phyloP scores from a whole-genome alignment of 495 filamentous ascomycete genomes.

The Tuber melanosporum region DNA sequence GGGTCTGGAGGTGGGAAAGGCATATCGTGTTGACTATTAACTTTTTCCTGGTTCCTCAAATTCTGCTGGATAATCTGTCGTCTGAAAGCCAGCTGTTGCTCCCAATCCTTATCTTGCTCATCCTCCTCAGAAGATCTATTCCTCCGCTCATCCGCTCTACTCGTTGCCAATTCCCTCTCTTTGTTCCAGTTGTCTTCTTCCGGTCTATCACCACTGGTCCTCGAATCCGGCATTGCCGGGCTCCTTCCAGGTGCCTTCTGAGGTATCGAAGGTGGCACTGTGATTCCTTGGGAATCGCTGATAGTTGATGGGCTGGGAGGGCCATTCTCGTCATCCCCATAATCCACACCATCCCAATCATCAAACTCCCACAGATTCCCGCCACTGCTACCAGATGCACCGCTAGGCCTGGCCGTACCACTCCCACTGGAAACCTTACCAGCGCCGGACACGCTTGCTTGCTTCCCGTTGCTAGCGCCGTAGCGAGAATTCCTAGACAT shows the following conservation, averaged over 20 bases:
- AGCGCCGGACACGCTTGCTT: conserved; percentile 11
- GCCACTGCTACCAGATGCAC: conserved; percentile 35
- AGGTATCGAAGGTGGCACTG: conserved; percentile 22
- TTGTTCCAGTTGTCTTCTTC: conserved; percentile 24
- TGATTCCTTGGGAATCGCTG: conserved; percentile 5
- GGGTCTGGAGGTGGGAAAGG: conserved; percentile 22
- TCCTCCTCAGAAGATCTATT: conserved; percentile 22
- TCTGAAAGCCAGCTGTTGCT: conserved; percentile 40
- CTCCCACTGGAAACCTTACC: conserved; percentile 8
- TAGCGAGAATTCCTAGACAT: conserved; percentile 33
- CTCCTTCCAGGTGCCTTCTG: conserved; percentile 16
- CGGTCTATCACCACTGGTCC: conserved; percentile 20
- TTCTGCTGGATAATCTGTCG: conserved; percentile 41
- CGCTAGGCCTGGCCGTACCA: conserved; percentile 19
- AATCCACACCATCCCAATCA: conserved; percentile 33
- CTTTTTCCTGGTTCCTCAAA: conserved; percentile 40
- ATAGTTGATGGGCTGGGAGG: conserved; percentile 16
- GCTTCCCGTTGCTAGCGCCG: conserved; percentile 21
- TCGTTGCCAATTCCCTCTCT: conserved; percentile 26
- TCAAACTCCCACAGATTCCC: conserved; percentile 42
- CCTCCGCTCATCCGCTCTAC: conserved; percentile 31
- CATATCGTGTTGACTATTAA: conserved; percentile 38
- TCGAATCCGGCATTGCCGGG: conserved; percentile 20
- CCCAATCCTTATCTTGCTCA: conserved; percentile 40
- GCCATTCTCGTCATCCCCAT: conserved; percentile 25